phyloP scores from a whole-genome alignment of 345 rosid species.

The Hypericum perforatum region DNA sequence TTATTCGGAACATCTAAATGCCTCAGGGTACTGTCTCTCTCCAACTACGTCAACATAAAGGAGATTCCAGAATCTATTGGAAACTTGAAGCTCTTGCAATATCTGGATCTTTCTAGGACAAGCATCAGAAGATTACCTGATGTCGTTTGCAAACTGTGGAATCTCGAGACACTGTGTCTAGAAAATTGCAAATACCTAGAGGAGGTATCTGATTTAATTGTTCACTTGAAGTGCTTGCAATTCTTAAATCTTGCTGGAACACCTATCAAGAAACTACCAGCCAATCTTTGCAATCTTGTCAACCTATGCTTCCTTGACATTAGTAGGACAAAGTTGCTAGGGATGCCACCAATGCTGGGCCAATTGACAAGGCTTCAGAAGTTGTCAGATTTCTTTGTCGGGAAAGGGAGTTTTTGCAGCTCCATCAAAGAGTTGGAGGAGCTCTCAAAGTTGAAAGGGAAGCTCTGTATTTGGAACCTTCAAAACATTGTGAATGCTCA shows the following conservation, averaged over 20 bases:
- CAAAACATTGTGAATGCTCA: constrained; percentile 4
- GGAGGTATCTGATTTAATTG: too few relatives aligned
- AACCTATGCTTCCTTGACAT: constrained; percentile 22
- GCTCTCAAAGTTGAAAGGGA: constrained; percentile 17
- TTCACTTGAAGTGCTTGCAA: too few relatives aligned
- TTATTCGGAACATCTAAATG: constrained; percentile 8
- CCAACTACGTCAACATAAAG: not conserved
- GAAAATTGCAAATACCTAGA: constrained; percentile 7
- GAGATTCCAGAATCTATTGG: constrained; percentile 10
- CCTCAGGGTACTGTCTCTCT: constrained; percentile 15
- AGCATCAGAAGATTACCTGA: constrained; percentile 12
- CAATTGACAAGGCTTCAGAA: constrained; percentile 12
- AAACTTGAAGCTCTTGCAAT: constrained; percentile 12
- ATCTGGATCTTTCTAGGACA: constrained; percentile 11
- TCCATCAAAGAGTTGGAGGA: constrained; percentile 15
- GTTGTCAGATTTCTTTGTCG: constrained; percentile 17
- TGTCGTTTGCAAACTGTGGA: constrained; percentile 7
- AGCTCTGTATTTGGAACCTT: constrained; percentile 14
- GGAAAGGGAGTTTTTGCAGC: constrained; percentile 3
- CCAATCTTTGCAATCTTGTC: constrained; percentile 9
- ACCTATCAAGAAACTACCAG: constrained; percentile 8
- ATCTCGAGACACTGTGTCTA: constrained; percentile 21
- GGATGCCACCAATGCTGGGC: constrained; percentile 16
- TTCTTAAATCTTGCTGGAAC: too few relatives aligned
- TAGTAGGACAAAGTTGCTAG: constrained; percentile 6